Base-by-base conservation (phyloP, 176 grass and related monocot genomes). In the Calamus simplicifolius region DNA sequence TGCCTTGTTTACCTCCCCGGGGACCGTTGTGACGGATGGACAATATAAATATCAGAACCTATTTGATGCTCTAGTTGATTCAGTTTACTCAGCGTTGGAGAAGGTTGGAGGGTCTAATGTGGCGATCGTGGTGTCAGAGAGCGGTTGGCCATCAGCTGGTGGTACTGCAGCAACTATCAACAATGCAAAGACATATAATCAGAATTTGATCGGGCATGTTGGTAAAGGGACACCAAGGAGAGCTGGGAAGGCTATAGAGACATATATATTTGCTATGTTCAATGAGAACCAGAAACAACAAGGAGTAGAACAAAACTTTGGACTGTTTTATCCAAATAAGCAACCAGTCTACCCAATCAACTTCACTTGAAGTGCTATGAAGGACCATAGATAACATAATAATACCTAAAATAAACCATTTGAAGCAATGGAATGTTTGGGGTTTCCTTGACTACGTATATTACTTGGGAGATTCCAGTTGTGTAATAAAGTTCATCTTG, bases 251-350 rank as follows among this genome's bases (percentile, higher is more conserved):
- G 1, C 35, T n/a, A 14, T 88, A 50, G 78, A 88, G 71, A 49
- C 84, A 0, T 95, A 85, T 68, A 59, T 88, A 23, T 95, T 95
- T 60, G 89, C 84, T n/a, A 71, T 95, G 84, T 95, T 95, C 76
- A 88, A 95, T 56, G 84, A 95, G 69, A 57, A 95, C 65, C 8
- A 54, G 25, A 95, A 95, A 61, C 0, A 21, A 0, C 71, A 54
- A 0, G 54, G 59, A 0, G 30, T 79, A 1, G 89, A 95, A 75
- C 62, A 19, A 60, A 54, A 95, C 69, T 89, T 73, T 53, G 89
- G 85, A 6, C 49, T 95, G 21, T 95, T 95, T 69, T 63, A 89
- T 5, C 85, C 85, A 0, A 62, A 57, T 66, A 64, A 25, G 27
- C 51, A 66, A 1, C 76, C 81, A 5, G 79, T 73, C 0, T 92